Conservation (phyloP, 1,139 yeast genomes). For the Debaryomycetaceae sp. region DNA sequence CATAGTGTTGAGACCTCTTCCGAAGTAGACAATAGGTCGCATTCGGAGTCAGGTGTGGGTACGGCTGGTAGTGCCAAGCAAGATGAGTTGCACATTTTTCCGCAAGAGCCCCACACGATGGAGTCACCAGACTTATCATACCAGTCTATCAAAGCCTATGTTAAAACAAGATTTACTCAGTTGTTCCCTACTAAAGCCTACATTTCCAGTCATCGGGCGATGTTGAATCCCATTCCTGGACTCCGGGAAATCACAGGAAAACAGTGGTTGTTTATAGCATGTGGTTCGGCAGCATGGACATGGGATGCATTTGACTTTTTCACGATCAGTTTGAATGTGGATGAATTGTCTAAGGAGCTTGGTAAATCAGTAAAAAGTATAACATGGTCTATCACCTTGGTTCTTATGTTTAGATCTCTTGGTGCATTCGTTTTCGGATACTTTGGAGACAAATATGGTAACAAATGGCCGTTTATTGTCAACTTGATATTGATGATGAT, state of each 20-base stretch:
- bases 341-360: constrained; percentile 53
- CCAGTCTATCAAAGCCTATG: constrained; percentile 20
- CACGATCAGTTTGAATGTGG: constrained; percentile 60
- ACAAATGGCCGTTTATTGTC: constrained; percentile 65
- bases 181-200: constrained; percentile 13
- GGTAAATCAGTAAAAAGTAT: constrained; percentile 49
- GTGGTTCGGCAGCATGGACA: constrained; percentile 73
- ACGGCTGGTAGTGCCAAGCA: constrained; percentile 2
- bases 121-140: constrained; percentile 22
- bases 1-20: no score
- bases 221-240: constrained; percentile 33
- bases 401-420: constrained; percentile 74
- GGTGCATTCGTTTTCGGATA: constrained; percentile 73
- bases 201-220: constrained; percentile 12
- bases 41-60: constrained; percentile 3
- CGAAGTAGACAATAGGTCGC: no score
- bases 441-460: constrained; percentile 64
- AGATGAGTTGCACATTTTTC: neutral
- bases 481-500: constrained; percentile 52
- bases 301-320: constrained; percentile 81
- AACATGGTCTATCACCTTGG: constrained; percentile 81
- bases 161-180: constrained; percentile 24
- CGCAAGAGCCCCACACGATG: neutral
- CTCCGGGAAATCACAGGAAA: constrained; percentile 23
- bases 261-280: constrained; percentile 55